phyloP scores from a whole-genome alignment of 768 basidiomycete genomes.

The Mycena galopus region DNA sequence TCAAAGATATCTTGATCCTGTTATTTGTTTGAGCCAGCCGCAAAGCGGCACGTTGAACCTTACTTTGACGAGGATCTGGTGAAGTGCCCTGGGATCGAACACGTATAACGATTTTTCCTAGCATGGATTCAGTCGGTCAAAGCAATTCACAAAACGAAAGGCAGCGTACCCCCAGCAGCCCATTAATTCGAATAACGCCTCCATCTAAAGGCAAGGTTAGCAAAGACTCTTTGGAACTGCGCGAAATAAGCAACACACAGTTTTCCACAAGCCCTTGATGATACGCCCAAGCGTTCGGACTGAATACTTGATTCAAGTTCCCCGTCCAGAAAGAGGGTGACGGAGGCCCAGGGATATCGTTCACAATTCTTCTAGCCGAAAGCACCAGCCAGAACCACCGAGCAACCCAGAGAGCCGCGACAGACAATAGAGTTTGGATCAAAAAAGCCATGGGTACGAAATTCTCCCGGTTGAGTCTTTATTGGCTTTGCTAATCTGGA shows the following conservation, averaged over 20 bases:
- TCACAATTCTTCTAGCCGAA: constrained; percentile 24
- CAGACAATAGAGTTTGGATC: background rate
- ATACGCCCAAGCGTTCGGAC: constrained; percentile 17
- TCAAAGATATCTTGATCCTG: constrained; percentile 54
- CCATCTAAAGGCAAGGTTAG: constrained; percentile 14
- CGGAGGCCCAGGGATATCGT: constrained; percentile 35
- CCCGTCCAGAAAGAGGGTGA: constrained; percentile 30
- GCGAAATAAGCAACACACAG: background rate
- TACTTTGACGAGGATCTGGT: constrained; percentile 51
- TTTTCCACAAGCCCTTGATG: background rate
- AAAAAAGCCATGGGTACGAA: background rate
- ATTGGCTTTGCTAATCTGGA: no score
- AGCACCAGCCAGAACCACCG: background rate
- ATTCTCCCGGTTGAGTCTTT: background rate
- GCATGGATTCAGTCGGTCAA: background rate
- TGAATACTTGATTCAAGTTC: constrained; percentile 15
- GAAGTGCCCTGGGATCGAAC: constrained; percentile 51
- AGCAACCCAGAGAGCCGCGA: background rate
- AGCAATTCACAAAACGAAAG: background rate
- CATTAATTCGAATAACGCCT: constrained; percentile 28
- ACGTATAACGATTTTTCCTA: constrained; percentile 45
- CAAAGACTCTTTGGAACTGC: constrained; percentile 13
- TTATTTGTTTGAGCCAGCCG: background rate
- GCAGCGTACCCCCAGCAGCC: constrained; percentile 23
- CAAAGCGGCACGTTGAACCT: background rate